Base-by-base conservation (phyloP, 176 grass and related monocot genomes). In the Cymbopogon citratus region DNA sequence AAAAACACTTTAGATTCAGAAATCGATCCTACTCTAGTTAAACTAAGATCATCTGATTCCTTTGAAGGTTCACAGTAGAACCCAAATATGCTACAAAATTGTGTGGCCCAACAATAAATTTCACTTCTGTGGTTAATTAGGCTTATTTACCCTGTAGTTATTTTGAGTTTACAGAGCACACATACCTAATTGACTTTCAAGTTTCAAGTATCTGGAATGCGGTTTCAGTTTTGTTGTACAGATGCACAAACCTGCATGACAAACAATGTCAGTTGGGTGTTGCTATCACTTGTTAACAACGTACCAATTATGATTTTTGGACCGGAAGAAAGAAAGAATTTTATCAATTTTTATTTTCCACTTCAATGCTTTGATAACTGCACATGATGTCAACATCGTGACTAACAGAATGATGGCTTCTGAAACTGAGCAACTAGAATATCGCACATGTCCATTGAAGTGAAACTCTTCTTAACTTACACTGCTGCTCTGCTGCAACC, bases 321-420 rank as follows among this genome's bases (percentile, higher is more conserved):
- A 59, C 54, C 24, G 54, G 54, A 24, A 59, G 8, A 4, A 56
- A 52, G 19, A 57, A 57, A 21, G n/a, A 59, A 11, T 59, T 59
- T 8, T 57, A 56, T 57, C 52, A 4, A 23, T 57, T 57, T 57
- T 57, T 57, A 23, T 57, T 57, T 57, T 57, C n/a, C n/a, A 16
- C n/a, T 35, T 75, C 41, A 48, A 6, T 69, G 57, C 39, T 76
- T 63, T 46, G 26, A 19, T 74, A 18, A 33, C 69, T 34, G 34
- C 36, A 85, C n/a, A 26, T 82, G 35, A n/a, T 57, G 5, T 77
- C 73, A 78, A 28, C 73, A 82, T 67, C 73, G 78, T 78, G 6
- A 9, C 3, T 77, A 82, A 38, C 12, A 34, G 68, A 35, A 1
- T 36, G 68, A 44, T 36, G 41, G 31, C 11, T 74, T 84, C 49